phyloP scores from a whole-genome alignment of 805 yeast species.

The Alloascoidea africana region DNA sequence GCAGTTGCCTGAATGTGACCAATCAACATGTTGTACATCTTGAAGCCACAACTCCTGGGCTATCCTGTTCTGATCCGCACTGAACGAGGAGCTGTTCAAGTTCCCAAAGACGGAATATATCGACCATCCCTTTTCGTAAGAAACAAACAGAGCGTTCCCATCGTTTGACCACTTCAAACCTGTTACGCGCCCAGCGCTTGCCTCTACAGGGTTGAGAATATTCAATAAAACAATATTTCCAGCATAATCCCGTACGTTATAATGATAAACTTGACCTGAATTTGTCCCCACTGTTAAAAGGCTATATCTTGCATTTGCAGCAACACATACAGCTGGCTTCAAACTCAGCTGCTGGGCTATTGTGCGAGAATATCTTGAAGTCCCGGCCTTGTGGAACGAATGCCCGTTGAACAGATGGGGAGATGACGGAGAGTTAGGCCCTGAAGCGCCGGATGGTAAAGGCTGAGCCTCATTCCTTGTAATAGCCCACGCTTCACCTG shows the following conservation, averaged over 20 bases:
- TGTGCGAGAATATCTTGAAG: constrained; percentile 5
- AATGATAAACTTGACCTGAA: constrained; percentile 21
- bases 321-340: constrained; percentile 10
- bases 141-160: constrained; percentile 18
- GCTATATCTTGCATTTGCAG: constrained; percentile 26
- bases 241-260: constrained; percentile 21
- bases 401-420: constrained; percentile 6
- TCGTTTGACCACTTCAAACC: constrained; percentile 21
- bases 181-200: constrained; percentile 12
- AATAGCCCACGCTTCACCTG: constrained; percentile 12
- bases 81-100: constrained; percentile 23
- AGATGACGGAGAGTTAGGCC: constrained; percentile 6
- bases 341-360: constrained; percentile 5
- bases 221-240: constrained; percentile 17
- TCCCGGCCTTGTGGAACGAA: constrained; percentile 5
- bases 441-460: neutral
- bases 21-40: constrained; percentile 14
- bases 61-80: constrained; percentile 11
- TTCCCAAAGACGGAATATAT: constrained; percentile 32
- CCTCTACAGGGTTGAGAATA: constrained; percentile 12
- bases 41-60: constrained; percentile 11
- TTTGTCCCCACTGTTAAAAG: constrained; percentile 23
- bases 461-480: neutral
- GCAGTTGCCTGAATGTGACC: constrained; percentile 22
- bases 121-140: constrained; percentile 29